phyloP scores from a whole-genome alignment of 768 basidiomycete genomes.

The Leccinum obscurum region DNA sequence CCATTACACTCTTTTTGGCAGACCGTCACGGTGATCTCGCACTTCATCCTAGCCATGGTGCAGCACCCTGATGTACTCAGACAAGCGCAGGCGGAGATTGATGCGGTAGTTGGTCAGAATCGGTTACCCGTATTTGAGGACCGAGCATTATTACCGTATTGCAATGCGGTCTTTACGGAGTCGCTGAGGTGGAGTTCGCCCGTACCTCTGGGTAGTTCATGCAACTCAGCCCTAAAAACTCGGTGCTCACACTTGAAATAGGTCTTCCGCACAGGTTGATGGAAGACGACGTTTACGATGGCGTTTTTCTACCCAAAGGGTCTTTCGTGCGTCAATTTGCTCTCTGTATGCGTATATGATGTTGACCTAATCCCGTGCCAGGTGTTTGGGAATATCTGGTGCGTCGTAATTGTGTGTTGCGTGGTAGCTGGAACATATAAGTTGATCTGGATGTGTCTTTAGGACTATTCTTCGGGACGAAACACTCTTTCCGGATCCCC shows the following conservation, averaged over 20 bases:
- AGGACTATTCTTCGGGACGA: conserved; percentile 54
- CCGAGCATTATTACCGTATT: conserved; percentile 54
- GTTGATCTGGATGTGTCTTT: neutral
- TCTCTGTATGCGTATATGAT: neutral
- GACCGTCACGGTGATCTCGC: conserved; percentile 52
- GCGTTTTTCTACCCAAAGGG: conserved; percentile 61
- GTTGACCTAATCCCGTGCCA: conserved; percentile 14
- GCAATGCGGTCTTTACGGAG: conserved; percentile 58
- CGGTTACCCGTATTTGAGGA: conserved; percentile 64
- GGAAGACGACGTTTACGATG: conserved; percentile 65
- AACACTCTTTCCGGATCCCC: conserved; percentile 47
- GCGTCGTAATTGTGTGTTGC: conserved; percentile 2
- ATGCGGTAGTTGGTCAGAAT: conserved; percentile 42
- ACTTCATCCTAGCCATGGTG: conserved; percentile 71
- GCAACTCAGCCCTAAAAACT: neutral
- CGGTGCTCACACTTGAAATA: conserved; percentile 21
- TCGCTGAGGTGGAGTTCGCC: conserved; percentile 54
- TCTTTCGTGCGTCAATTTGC: conserved; percentile 43
- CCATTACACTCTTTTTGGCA: conserved; percentile 19
- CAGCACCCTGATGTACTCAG: conserved; percentile 54
- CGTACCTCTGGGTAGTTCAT: conserved; percentile 53
- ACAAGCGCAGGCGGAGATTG: conserved; percentile 67
- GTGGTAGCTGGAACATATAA: neutral
- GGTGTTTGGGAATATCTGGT: conserved; percentile 67
- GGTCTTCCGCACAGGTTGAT: conserved; percentile 65